A percentile compares a stretch with the other conserved stretches of the same genome.
These are phyloP conservation scores for Diaporthe citrichinensis DNA, from an alignment of 2,329 filamentous ascomycete species.

Conservation along the genomic window DNA sequence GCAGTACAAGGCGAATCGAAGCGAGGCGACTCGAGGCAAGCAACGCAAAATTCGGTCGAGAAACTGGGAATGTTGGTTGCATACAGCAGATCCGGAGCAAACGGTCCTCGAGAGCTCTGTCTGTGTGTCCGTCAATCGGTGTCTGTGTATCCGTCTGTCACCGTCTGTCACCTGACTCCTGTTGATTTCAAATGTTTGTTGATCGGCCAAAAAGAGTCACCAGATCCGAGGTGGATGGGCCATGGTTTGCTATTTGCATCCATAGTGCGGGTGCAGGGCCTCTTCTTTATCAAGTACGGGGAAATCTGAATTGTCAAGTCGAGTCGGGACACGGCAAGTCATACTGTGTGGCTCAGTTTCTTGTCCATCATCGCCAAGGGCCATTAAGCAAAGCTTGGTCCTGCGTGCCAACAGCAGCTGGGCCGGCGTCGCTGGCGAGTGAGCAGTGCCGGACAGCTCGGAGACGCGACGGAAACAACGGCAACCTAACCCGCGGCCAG, in stretches of 20 bases:
- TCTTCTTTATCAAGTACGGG: neutral
- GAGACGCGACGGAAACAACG: conserved; percentile 9
- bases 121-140: neutral
- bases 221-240: neutral
- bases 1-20: neutral
- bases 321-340: conserved; percentile 7
- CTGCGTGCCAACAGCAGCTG: conserved; percentile 7
- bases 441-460: conserved; percentile 13
- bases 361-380: conserved; percentile 20
- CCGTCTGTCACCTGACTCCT: neutral
- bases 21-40: neutral
- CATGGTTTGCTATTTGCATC: conserved; percentile 1
- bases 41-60: neutral
- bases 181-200: conserved; percentile 11
- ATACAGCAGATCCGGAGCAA: conserved; percentile 13
- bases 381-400: conserved; percentile 26
- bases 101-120: neutral
- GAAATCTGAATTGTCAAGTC: neutral
- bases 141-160: neutral
- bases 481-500: neutral
- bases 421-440: neutral
- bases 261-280: neutral
- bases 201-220: neutral
- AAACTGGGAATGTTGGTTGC: conserved; percentile 1
- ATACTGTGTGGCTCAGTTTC: conserved; percentile 22